Base-by-base conservation (phyloP, 1,284 basidiomycete species). In the Irpex sp. region DNA sequence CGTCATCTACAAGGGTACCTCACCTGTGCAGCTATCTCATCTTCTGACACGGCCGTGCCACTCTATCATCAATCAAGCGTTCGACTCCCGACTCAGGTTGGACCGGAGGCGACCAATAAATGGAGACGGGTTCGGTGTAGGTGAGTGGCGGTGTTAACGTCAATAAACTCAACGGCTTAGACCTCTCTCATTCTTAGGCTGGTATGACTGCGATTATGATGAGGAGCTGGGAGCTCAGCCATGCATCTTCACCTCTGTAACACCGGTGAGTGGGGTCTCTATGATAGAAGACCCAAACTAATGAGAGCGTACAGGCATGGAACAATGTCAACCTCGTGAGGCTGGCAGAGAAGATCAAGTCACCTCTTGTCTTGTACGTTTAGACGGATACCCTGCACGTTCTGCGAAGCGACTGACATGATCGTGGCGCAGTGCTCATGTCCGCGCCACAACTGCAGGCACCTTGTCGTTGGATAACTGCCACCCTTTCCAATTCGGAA, bases 111-210 rank as follows among this genome's bases (percentile, higher is more conserved):
- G 92, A 61, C 93, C 94, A 9, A 93, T 96, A 77, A 96, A 96
- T 68, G 95, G 94, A 23, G 96, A 99, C 73, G 96, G 96, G 0
- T 98, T 98, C 71, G 96, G 96, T 37, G 94, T 99, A 33, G 95
- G 94, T 84, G 77, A 74, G 91, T 84, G 39, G 39, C 39, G 12
- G 39, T n/a, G 39, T 12, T n/a, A 45, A 7, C 5, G 1, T 33
- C 6, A 3, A 7, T 33, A 33, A 7, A 33, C 28, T 2, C 7
- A 0, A 33, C 28, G 28, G 7, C 28, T 33, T 2, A 7, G 28
- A 33, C 6, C 28, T 33, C 28, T 7, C 19, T 14, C 6, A 9
- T 56, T 19, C 58, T 19, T 64, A 89, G 91, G 90, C 4, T 94
- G 93, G 92, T 94, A 94, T 71, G 92, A 93, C 73, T 85, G 85